A percentile compares a stretch with the other conserved stretches of the same genome.
Conservation (phyloP, 2,329 filamentous ascomycete genomes). For the Pseudogymnoascus sp. region DNA sequence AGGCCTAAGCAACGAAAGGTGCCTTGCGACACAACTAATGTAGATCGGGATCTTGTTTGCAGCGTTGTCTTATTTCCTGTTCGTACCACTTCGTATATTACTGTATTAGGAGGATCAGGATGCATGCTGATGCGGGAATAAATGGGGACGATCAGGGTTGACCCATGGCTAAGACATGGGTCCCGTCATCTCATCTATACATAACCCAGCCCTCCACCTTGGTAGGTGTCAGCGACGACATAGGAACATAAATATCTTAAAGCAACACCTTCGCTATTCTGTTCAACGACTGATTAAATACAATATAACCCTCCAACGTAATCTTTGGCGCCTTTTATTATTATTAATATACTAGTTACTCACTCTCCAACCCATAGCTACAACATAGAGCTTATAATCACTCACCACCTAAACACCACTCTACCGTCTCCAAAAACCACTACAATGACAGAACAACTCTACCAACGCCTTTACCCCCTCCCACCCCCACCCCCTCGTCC, state of each 20-base stretch:
- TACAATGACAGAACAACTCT: not conserved
- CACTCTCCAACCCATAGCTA: not conserved
- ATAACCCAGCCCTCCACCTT: not conserved
- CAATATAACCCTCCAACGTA: no score
- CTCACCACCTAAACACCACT: not conserved
- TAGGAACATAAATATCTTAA: not conserved
- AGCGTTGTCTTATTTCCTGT: not conserved
- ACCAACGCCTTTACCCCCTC: not conserved
- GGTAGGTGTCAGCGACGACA: not conserved
- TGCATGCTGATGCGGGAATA: not conserved
- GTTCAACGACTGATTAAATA: not conserved
- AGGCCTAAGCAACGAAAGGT: no score
- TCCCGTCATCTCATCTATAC: not conserved
- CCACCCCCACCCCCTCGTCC: not conserved
- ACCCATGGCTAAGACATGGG: not conserved
- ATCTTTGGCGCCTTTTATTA: not conserved
- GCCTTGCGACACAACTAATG: not conserved
- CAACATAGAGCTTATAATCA: not conserved
- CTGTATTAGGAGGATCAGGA: not conserved
- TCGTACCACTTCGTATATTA: not conserved
- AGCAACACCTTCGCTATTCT: not conserved
- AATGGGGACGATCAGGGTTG: not conserved
- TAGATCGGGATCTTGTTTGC: not conserved
- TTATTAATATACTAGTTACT: not conserved
- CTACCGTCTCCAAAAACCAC: not conserved